These are phyloP conservation scores for Nosema muscidifuracis DNA, from an alignment of 371 early-diverging fungal species.

Conservation along the genomic window DNA sequence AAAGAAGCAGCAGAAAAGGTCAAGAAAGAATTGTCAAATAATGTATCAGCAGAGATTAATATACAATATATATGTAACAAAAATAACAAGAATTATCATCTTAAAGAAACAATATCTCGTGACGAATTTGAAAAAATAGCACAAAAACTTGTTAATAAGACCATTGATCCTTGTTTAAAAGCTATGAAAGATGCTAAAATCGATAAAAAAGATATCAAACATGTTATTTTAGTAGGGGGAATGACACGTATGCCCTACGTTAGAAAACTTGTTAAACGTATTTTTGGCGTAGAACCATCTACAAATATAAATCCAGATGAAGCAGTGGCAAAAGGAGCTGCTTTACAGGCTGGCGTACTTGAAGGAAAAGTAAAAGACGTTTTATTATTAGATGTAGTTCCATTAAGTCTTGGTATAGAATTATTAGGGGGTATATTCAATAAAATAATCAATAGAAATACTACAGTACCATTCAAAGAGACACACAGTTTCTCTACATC, in stretches of 20 bases:
- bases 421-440: conserved; percentile 82
- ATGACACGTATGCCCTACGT: conserved; percentile 96
- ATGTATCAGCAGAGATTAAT: conserved; percentile 66
- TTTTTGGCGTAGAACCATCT: conserved; percentile 81
- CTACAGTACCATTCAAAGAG: conserved; percentile 96
- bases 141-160: conserved; percentile 73
- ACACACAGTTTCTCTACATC: conserved; percentile 97
- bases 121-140: conserved; percentile 77
- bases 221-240: conserved; percentile 96
- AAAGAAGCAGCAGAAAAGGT: conserved; percentile 92
- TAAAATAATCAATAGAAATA: conserved; percentile 88
- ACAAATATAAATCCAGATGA: conserved; percentile 95
- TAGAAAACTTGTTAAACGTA: conserved; percentile 74
- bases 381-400: conserved; percentile 88
- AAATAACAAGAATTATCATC: conserved; percentile 83
- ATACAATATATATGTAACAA: conserved; percentile 85
- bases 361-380: conserved; percentile 85
- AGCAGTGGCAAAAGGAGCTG: conserved; percentile 96
- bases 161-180: conserved; percentile 82
- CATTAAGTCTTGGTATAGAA: conserved; percentile 81
- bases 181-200: conserved; percentile 89
- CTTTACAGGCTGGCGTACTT: conserved; percentile 92
- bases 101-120: conserved; percentile 79
- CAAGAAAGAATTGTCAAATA: conserved; percentile 87
- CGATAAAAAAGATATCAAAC: conserved; percentile 71